Base-by-base conservation (phyloP, 371 early-diverging fungal genomes). In the Mortierella sp. region DNA sequence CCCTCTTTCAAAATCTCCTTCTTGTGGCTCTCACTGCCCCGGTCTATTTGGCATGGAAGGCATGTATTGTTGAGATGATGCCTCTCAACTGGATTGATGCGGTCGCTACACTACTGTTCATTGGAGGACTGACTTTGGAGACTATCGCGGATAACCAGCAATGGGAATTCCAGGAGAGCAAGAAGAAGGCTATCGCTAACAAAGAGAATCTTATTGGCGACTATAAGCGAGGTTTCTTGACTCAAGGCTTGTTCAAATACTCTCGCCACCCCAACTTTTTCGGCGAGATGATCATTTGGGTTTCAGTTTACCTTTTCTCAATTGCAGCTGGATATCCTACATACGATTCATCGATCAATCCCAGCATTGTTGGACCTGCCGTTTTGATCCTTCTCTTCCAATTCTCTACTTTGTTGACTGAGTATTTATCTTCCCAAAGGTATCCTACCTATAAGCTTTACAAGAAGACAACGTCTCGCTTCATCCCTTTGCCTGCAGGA, bases 181-280 rank as follows among this genome's bases (percentile, higher is more conserved):
- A 96, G 83, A 79, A 86, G 21, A 83, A 83, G 15, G 71, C 87
- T 21, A 73, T 88, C 33, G 80, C 77, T 0, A 67, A 84, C 8
- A 70, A 70, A 43, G 76, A 75, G 9, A 69, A 69, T 19, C 68
- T 86, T 13, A 70, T 74, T 0, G 88, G 85, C 1, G 87, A 88
- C 67, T 83, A 85, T 61, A 84, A 84, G 63, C 64, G 86, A 15
- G 97, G 96, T 0, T 97, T 96, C 81, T 83, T 92, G 63, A 89
- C 90, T 58, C 75, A 86, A 13, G 97, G 96, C 4, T 71, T 96
- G 65, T 97, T 91, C 82, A 76, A 86, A 32, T 94, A 87, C 74
- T 91, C 92, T 73, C 85, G 94, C 15, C 97, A 97, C 72, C 93
- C 96, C 61, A 96, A 96, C 83, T 94, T 93, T 78, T 91, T 94